These are phyloP conservation scores for Quercus phellos DNA, from an alignment of 331 rosid species.

Conservation along the genomic window DNA sequence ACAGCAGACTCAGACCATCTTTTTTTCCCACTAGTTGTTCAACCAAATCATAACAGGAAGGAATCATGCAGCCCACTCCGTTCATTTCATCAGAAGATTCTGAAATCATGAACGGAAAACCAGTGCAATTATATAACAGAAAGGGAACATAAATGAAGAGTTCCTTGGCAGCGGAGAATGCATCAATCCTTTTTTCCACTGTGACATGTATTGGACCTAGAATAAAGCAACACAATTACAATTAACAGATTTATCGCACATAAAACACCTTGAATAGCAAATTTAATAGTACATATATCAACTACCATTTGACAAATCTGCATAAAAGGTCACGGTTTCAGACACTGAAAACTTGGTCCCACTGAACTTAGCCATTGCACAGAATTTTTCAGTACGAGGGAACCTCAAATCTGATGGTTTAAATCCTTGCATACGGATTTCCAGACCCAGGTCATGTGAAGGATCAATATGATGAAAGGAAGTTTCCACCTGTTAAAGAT, in stretches of 20 bases:
- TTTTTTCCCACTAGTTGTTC: slow-evolving; percentile 39
- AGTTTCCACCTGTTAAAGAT: slow-evolving; percentile 58
- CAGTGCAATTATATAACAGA: slow-evolving; percentile 81
- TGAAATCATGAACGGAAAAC: slow-evolving; percentile 60
- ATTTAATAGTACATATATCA: slow-evolving; percentile 16
- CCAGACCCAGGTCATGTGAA: slow-evolving; percentile 76
- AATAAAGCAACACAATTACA: slow-evolving; percentile 26
- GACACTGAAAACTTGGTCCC: slow-evolving; percentile 68
- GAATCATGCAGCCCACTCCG: slow-evolving; percentile 45
- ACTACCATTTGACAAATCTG: slow-evolving; percentile 50
- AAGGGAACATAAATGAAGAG: slow-evolving; percentile 68
- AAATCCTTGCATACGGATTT: slow-evolving; percentile 65
- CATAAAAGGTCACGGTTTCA: slow-evolving; percentile 52
- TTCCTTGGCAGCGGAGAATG: slow-evolving; percentile 81
- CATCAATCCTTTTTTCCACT: slow-evolving; percentile 81
- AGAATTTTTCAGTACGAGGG: slow-evolving; percentile 76
- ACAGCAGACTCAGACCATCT: slow-evolving; percentile 63
- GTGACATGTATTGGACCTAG: slow-evolving; percentile 63
- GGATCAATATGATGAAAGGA: slow-evolving; percentile 82
- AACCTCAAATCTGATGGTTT: slow-evolving; percentile 58
- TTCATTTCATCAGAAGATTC: slow-evolving; percentile 48
- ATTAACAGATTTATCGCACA: slow-evolving; percentile 11
- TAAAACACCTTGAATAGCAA: slow-evolving; percentile 9
- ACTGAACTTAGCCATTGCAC: slow-evolving; percentile 61
- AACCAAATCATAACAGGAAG: slow-evolving; percentile 52